phyloP scores from a whole-genome alignment of 176 grass and related monocot species.

The Coix lacrymajobi region DNA sequence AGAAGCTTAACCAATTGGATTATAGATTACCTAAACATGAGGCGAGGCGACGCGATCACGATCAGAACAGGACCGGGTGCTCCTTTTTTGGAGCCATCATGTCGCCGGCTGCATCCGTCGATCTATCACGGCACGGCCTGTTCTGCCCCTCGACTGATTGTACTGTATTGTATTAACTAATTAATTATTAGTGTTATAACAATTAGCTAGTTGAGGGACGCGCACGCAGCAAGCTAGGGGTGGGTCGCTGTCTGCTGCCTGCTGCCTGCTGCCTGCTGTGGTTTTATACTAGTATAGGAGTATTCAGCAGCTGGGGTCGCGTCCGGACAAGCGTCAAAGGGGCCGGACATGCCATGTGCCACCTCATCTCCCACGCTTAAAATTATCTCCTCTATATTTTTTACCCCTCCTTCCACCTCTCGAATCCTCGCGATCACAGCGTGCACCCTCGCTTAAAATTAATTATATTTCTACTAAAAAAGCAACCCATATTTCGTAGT shows the following conservation, averaged over 20 bases:
- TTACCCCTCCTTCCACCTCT: background rate
- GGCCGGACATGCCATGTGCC: constrained; percentile 33
- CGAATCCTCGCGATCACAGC: background rate
- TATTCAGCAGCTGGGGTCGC: background rate
- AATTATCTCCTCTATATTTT: no score
- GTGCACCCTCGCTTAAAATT: no score
- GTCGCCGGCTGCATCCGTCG: constrained; percentile 11
- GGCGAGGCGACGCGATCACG: no score
- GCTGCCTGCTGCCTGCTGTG: background rate
- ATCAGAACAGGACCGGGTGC: background rate
- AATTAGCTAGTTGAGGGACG: background rate
- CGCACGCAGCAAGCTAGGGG: background rate
- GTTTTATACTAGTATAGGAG: background rate
- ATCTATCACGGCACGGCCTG: background rate
- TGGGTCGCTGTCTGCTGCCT: constrained; percentile 10
- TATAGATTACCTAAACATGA: background rate
- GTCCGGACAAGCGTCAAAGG: constrained; percentile 37
- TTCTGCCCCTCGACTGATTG: background rate
- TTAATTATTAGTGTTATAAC: background rate
- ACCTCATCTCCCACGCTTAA: constrained; percentile 8
- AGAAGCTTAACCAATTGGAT: background rate
- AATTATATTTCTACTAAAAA: no score
- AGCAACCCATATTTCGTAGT: no score
- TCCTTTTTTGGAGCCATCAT: constrained; percentile 34
- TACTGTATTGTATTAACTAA: background rate